A percentile compares a stretch with the other conserved stretches of the same genome.
phyloP scores from a whole-genome alignment of 768 basidiomycete species.

The Holtermannia corniformis region DNA sequence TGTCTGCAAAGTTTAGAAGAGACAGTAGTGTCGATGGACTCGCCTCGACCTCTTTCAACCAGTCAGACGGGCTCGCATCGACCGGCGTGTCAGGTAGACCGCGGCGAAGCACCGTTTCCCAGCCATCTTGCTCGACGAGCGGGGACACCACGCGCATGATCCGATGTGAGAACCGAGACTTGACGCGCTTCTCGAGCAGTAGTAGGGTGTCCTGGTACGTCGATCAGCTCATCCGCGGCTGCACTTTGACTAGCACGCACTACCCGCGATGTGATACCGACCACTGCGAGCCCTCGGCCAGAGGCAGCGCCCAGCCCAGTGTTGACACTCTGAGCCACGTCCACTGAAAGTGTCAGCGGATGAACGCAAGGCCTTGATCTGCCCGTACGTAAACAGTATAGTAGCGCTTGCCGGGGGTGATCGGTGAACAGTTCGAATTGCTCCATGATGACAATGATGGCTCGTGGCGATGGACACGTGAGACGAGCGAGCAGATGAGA shows the following conservation, averaged over 20 bases:
- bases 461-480: conserved; percentile 51
- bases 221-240: background rate
- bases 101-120: conserved; percentile 46
- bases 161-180: conserved; percentile 91
- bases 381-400: conserved; percentile 65
- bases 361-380: background rate
- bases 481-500: conserved; percentile 46
- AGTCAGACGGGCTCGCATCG: background rate
- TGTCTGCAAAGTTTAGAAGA: no score
- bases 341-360: conserved; percentile 45
- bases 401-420: conserved; percentile 80
- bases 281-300: conserved; percentile 60
- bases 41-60: background rate
- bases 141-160: conserved; percentile 69
- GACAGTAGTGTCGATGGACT: no score
- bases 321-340: conserved; percentile 69
- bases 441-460: conserved; percentile 75
- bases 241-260: conserved; percentile 19
- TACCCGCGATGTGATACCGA: conserved; percentile 76
- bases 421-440: conserved; percentile 87
- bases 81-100: conserved; percentile 7
- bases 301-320: conserved; percentile 50
- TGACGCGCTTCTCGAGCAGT: conserved; percentile 87
- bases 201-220: conserved; percentile 61
- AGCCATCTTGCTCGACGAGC: conserved; percentile 48